Conservation (phyloP, 208 protist genomes). For the Borovskyia barvae region DNA sequence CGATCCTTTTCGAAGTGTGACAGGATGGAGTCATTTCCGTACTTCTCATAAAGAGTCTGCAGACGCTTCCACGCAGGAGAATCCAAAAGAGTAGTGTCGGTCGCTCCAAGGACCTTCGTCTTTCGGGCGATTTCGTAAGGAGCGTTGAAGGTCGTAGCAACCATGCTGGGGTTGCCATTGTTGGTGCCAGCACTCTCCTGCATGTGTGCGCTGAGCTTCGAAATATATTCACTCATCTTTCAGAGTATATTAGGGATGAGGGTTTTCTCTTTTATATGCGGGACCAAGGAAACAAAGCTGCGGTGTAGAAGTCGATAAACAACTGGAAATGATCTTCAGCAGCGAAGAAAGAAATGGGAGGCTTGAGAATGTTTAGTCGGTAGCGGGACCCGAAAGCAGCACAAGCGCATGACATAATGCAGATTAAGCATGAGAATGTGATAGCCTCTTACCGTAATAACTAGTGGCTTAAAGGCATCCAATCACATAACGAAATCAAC, state of each 20-base stretch:
- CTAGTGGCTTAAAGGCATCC: too few relatives aligned
- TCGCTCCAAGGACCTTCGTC: constrained; percentile 34
- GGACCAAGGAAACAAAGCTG: background rate
- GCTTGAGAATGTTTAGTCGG: too few relatives aligned
- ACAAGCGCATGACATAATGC: too few relatives aligned
- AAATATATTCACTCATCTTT: constrained; percentile 48
- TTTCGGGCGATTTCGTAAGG: constrained; percentile 54
- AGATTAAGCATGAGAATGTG: too few relatives aligned
- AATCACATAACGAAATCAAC: too few relatives aligned
- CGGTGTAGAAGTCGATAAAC: too few relatives aligned
- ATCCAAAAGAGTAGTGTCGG: constrained; percentile 42
- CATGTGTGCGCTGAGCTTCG: constrained; percentile 44
- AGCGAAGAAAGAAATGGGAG: too few relatives aligned
- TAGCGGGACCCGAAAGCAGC: too few relatives aligned
- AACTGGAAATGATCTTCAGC: too few relatives aligned
- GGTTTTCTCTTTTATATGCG: constrained; percentile 1
- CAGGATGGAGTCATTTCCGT: constrained; percentile 58
- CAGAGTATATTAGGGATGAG: too few relatives aligned
- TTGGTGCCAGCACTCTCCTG: constrained; percentile 27
- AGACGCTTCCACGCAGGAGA: constrained; percentile 59
- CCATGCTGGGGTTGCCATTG: constrained; percentile 41
- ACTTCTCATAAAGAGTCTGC: constrained; percentile 64
- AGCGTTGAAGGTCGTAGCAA: constrained; percentile 59
- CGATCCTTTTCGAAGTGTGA: constrained; percentile 62
- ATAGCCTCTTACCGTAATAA: too few relatives aligned